Evolutionary conservation across 192 early-diverging fungal species (phyloP), one percentile per base, ranked within the genome.

Genomic region (Entomortierella parvispora): DNA sequence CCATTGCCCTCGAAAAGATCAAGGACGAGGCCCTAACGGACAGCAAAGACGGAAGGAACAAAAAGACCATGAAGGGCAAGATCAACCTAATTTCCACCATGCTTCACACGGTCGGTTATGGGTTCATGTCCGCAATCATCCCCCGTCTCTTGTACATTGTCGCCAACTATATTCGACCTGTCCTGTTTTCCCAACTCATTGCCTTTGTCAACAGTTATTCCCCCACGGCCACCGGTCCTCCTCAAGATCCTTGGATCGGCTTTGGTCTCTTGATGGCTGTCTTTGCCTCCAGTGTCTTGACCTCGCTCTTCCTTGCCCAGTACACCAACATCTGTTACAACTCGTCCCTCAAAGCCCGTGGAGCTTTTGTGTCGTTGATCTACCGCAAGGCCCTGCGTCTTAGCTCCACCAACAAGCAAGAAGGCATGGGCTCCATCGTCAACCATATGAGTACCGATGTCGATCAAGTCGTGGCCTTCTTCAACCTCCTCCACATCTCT

Each of bases 341-440:
- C 5, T 11, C 66, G 3, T 77, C 82, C 17, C 85, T 91, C 71
- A 61, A 71, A 8, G 50, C 87, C 18, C 86, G 87, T 4, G 79
- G 81, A 1, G 81, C 83, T 4, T 53, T 91, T 17, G 83, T 82
- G 15, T 83, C 71, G 17, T 60, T 82, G 34, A 81, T 90, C 29
- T 91, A 89, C 66, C 83, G 84, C 12, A 91, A 91, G 64, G 59
- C 88, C 10, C 64, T 90, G 17, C 79, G 80, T 0, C 65, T 91
- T 23, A 77, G 80, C 33, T 66, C 89, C 2, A 81, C 88, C 23
- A 68, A 65, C 57, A 85, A 86, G 50, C 80, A 87, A 40, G 88
- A 89, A 56, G 87, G 84, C 50, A 70, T 84, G 63, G 91, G 89
- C 3, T 72, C 83, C 50, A 86, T 92, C 60, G 89, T 86, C 44